phyloP scores from a whole-genome alignment of 2,329 filamentous ascomycete species.

The Colletotrichum neosansevieriae region DNA sequence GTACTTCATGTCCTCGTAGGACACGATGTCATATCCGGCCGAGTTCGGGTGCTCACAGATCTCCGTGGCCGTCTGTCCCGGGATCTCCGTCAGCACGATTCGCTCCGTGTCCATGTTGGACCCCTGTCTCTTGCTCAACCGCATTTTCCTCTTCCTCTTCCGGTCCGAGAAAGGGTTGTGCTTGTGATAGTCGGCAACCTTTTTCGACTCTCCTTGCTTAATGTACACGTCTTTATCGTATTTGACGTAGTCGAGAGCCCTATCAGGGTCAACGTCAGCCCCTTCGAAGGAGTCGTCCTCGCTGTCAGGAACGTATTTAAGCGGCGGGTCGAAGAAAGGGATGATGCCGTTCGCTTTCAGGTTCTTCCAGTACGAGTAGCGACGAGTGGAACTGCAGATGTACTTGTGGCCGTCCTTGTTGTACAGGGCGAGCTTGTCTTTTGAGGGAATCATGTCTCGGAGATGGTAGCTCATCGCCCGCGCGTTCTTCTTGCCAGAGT shows the following conservation, averaged over 20 bases:
- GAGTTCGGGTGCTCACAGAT: conserved; percentile 23
- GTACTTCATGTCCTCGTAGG: conserved; percentile 23
- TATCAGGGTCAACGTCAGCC: conserved; percentile 34
- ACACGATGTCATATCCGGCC: conserved; percentile 24
- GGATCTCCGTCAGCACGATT: conserved; percentile 13
- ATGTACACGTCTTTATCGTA: conserved; percentile 37
- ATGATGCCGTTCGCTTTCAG: conserved; percentile 42
- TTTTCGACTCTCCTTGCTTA: conserved; percentile 16
- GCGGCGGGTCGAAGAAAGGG: conserved; percentile 44
- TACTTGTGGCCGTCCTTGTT: conserved; percentile 29
- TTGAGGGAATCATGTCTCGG: conserved; percentile 39
- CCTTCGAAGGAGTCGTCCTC: conserved; percentile 21
- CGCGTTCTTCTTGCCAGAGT: conserved; percentile 30
- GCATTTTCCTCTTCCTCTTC: not conserved
- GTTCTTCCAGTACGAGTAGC: conserved; percentile 42
- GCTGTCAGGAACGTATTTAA: conserved; percentile 44
- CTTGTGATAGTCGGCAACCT: not conserved
- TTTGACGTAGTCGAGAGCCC: conserved; percentile 39
- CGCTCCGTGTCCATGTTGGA: conserved; percentile 24
- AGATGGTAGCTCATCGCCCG: conserved; percentile 43
- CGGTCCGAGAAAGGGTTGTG: not conserved
- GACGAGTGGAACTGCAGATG: conserved; percentile 42
- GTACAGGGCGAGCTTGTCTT: conserved; percentile 39
- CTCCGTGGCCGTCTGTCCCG: conserved; percentile 21
- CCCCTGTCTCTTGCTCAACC: not conserved